Base-by-base conservation (phyloP, 306 rosid species). In the Dalbergia oliveri region DNA sequence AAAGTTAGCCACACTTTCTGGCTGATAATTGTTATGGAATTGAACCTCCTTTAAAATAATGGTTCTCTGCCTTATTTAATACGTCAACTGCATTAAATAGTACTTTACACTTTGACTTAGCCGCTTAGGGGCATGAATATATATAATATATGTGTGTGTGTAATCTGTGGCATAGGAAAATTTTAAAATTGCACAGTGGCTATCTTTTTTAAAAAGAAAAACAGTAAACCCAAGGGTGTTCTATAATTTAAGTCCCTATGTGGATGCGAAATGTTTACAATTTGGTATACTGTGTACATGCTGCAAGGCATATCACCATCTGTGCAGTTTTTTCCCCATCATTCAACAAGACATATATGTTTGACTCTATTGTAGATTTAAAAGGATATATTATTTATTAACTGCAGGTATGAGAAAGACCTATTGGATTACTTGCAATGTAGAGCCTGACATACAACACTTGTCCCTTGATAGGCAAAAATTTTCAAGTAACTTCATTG, bases 381-480 rank as follows among this genome's bases (percentile, higher is more conserved):
- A 77, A 54, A 7, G 7, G 2, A 51, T 79, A 11, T 33, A 39
- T 33, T 54, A 50, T 72, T 62, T 81, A 53, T 71, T 33, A 59
- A 79, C 72, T 88, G 86, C 89, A 95, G 99, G 99, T 66, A 84
- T 93, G 93, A 90, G 86, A 75, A 91, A 95, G 82, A 74, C 91
- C 56, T 95, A 93, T 74, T 90, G 98, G 96, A 90, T 91, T 82
- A 87, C 89, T 57, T 95, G 98, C 97, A 95, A 93, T 80, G 90
- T 86, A 18, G 98, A 93, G 84, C 95, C 97, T 39, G 97, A 93
- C 81, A 83, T 91, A 85, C 96, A 91, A 37, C 94, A 91, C 87
- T 87, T 95, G 74, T 87, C 98, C 66, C 92, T 95, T 75, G 99
- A 95, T 84, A 89, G 89, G 84, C 82, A 82, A 79, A 89, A 87